These are phyloP conservation scores for Annulohypoxylon maeteangense DNA, from an alignment of 495 filamentous ascomycete species.

Conservation along the genomic window DNA sequence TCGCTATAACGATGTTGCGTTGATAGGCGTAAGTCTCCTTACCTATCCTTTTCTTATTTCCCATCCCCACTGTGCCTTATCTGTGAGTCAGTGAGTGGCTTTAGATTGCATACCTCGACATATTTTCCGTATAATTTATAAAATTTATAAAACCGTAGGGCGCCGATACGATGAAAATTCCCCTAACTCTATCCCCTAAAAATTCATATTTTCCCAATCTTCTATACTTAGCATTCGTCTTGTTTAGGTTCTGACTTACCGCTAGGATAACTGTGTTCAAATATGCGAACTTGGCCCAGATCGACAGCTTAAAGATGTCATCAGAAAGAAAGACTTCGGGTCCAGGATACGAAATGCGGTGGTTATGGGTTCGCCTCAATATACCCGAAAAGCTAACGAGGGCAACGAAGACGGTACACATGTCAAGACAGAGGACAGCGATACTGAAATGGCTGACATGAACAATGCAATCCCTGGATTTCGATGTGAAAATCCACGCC, in stretches of 20 bases:
- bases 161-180: no score
- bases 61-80: background rate
- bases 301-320: constrained; percentile 75
- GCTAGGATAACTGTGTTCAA: constrained; percentile 71
- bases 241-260: constrained; percentile 41
- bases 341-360: constrained; percentile 73
- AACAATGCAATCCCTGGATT: constrained; percentile 9
- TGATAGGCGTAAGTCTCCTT: constrained; percentile 73
- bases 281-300: constrained; percentile 73
- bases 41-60: constrained; percentile 30
- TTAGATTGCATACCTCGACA: no score
- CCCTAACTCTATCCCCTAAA: background rate
- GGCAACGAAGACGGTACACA: constrained; percentile 49
- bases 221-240: background rate
- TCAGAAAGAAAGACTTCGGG: constrained; percentile 78
- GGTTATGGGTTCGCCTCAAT: constrained; percentile 63
- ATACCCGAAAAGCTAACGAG: constrained; percentile 41
- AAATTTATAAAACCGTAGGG: no score
- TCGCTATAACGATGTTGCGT: constrained; percentile 85
- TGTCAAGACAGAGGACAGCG: constrained; percentile 39
- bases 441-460: constrained; percentile 19
- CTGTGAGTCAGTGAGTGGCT: no score
- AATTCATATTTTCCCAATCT: background rate
- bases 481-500: constrained; percentile 21
- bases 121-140: no score